Conservation (phyloP, 495 filamentous ascomycete species). For the Rostrohypoxylon terebratum region DNA sequence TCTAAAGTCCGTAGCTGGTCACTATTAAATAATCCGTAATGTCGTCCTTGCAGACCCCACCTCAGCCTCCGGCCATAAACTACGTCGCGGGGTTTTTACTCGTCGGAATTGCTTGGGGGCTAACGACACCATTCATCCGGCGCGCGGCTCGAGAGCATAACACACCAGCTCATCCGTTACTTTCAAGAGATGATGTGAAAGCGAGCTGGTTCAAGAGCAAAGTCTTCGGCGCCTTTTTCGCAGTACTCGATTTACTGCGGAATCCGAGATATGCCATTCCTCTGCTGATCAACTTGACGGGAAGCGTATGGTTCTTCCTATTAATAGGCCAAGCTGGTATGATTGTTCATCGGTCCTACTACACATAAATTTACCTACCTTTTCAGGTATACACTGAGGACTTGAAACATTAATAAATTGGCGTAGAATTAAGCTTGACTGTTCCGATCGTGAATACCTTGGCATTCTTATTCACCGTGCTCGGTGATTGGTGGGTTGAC, state of each 20-base stretch:
- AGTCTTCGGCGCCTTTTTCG: constrained; percentile 70
- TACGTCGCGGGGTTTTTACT: constrained; percentile 90
- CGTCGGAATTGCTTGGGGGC: constrained; percentile 87
- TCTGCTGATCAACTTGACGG: constrained; percentile 88
- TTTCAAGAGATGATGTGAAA: constrained; percentile 55
- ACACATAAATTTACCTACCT: background rate
- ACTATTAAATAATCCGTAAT: constrained; percentile 13
- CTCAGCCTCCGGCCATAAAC: constrained; percentile 73
- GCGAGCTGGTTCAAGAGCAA: constrained; percentile 66
- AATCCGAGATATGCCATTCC: constrained; percentile 88
- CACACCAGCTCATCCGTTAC: constrained; percentile 63
- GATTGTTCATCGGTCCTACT: constrained; percentile 48
- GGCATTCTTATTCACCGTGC: constrained; percentile 93
- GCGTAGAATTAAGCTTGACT: constrained; percentile 85
- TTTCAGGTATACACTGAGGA: background rate
- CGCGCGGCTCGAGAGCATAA: constrained; percentile 70
- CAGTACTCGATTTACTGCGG: constrained; percentile 78
- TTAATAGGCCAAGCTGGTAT: constrained; percentile 91
- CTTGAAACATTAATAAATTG: constrained; percentile 8
- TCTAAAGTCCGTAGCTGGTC: constrained; percentile 13
- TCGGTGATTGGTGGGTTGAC: constrained; percentile 96
- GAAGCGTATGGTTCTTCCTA: constrained; percentile 97
- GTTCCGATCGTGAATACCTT: constrained; percentile 95
- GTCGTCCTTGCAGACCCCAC: constrained; percentile 40
- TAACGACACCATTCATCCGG: constrained; percentile 80